Evolutionary conservation across 441 rosid genomes (phyloP).

Genomic region (Euphorbia neoarborescens): DNA sequence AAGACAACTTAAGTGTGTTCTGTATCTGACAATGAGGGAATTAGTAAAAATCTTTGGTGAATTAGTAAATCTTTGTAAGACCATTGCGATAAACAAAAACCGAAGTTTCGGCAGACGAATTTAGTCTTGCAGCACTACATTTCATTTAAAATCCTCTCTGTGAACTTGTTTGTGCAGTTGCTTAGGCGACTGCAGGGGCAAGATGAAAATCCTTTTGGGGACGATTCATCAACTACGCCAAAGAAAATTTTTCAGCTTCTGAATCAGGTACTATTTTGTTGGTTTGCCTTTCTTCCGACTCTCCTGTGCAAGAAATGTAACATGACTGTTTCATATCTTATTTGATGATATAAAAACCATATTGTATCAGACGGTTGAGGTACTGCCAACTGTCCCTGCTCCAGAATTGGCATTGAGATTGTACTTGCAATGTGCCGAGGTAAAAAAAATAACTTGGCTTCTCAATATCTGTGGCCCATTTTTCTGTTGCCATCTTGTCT

Average conservation of each 20-base stretch:
- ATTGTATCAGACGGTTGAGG: conserved; percentile 67
- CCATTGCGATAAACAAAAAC: background rate
- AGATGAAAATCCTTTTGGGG: conserved; percentile 95
- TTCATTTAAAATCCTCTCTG: background rate
- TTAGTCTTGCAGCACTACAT: background rate
- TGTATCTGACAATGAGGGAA: too few relatives aligned
- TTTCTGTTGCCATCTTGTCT: conserved; percentile 12
- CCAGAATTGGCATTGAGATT: conserved; percentile 80
- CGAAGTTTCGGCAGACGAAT: background rate
- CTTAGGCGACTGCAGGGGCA: conserved; percentile 66
- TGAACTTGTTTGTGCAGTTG: conserved; percentile 38
- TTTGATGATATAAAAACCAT: conserved; percentile 9
- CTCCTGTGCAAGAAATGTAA: background rate
- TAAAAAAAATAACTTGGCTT: conserved; percentile 23
- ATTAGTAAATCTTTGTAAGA: background rate
- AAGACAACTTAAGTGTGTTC: background rate
- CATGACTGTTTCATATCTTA: background rate
- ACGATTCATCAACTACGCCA: conserved; percentile 63
- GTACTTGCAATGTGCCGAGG: conserved; percentile 98
- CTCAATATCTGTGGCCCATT: conserved; percentile 12
- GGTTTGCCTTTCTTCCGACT: background rate
- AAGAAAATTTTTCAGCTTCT: conserved; percentile 78
- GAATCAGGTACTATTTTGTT: conserved; percentile 46
- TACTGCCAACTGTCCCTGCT: conserved; percentile 60
- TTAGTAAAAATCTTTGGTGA: too few relatives aligned